Percentiles rank a stretch among this genome's conserved stretches.
These are phyloP conservation scores for Protomyces pachydermus DNA, from an alignment of 1,139 yeast species.

Conservation along the genomic window DNA sequence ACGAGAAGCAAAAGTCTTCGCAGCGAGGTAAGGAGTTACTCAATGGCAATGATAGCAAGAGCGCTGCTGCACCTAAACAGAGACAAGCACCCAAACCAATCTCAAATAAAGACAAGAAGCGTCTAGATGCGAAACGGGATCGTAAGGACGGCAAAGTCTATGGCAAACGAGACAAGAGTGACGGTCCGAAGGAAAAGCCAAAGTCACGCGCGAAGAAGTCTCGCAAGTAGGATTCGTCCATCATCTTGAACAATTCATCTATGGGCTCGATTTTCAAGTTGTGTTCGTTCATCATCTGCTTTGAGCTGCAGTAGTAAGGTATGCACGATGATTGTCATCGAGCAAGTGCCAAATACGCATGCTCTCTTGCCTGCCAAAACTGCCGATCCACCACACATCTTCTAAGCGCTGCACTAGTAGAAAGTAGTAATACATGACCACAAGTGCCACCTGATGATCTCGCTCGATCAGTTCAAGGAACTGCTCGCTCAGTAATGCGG, in stretches of 20 bases:
- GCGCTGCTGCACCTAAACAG: not conserved
- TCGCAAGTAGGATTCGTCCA: not conserved
- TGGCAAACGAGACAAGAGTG: not conserved
- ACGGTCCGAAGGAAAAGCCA: not conserved
- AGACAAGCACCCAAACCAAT: conserved; percentile 11
- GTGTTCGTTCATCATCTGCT: not conserved
- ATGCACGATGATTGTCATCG: not conserved
- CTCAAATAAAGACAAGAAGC: conserved; percentile 25
- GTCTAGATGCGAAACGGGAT: conserved; percentile 14
- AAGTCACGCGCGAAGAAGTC: not conserved
- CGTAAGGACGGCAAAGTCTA: conserved; percentile 4
- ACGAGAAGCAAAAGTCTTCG: conserved; percentile 51
- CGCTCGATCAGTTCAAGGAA: conserved; percentile 15
- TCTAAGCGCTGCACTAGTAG: conserved; percentile 7
- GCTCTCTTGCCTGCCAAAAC: conserved; percentile 14
- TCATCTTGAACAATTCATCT: not conserved
- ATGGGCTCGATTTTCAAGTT: too few relatives aligned
- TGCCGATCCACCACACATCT: conserved; percentile 25
- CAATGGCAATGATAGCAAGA: not conserved
- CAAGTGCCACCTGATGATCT: conserved; percentile 20
- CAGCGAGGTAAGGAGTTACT: conserved; percentile 7
- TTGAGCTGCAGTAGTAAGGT: not conserved
- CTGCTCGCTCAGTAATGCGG: conserved; percentile 12
- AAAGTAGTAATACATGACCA: conserved; percentile 15
- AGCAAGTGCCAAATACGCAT: not conserved